Evolutionary conservation across 2,329 filamentous ascomycete species (phyloP).

Genomic region (Cadophora malorum): DNA sequence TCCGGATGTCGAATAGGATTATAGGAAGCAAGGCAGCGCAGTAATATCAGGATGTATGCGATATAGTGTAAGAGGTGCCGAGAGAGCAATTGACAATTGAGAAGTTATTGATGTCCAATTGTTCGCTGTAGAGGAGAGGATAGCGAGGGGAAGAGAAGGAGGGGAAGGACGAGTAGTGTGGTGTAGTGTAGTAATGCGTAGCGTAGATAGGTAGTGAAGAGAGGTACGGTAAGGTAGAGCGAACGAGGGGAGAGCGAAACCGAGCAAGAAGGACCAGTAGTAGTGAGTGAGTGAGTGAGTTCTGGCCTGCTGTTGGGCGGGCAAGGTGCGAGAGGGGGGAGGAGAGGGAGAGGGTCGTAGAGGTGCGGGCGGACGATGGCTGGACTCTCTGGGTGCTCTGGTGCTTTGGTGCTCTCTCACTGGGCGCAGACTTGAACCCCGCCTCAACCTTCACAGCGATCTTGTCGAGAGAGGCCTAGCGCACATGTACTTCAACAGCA

Average conservation of each 20-base stretch:
- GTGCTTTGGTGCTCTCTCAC: background rate
- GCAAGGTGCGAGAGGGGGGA: background rate
- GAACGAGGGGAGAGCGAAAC: background rate
- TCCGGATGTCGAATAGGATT: constrained; percentile 3
- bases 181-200: background rate
- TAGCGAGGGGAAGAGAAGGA: constrained; percentile 3
- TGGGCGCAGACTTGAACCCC: constrained; percentile 9
- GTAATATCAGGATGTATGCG: background rate
- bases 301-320: background rate
- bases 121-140: constrained; percentile 8
- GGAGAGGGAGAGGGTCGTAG: background rate
- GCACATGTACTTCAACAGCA: background rate
- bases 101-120: constrained; percentile 13
- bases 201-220: constrained; percentile 1
- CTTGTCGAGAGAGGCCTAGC: constrained; percentile 13
- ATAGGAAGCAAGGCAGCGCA: constrained; percentile 1
- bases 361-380: background rate
- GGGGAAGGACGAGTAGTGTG: constrained; percentile 3
- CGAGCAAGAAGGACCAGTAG: background rate
- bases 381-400: background rate
- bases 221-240: constrained; percentile 4
- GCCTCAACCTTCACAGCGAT: constrained; percentile 14
- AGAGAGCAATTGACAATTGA: constrained; percentile 15
- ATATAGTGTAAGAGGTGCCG: background rate
- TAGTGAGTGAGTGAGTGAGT: background rate